A percentile compares a stretch with the other conserved stretches of the same genome.
Evolutionary conservation across 2,329 filamentous ascomycete genomes (phyloP).

Genomic region (Talaromyces sp.): DNA sequence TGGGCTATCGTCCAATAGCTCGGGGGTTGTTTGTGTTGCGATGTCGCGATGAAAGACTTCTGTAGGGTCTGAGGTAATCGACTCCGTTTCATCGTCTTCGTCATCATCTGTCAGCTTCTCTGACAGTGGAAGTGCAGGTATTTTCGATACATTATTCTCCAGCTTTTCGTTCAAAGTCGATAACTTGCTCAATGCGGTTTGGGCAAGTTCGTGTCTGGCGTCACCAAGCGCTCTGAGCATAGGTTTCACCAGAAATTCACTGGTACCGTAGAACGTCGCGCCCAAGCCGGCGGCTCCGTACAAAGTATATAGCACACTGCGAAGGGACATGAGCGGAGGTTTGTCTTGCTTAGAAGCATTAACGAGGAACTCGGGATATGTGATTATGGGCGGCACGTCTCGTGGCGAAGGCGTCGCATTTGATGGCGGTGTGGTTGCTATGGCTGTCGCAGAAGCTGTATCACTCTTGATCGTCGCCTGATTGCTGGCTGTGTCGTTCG

Average conservation of each 20-base stretch:
- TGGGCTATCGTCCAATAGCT: conserved; percentile 28
- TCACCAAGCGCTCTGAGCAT: conserved; percentile 56
- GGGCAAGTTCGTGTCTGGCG: conserved; percentile 58
- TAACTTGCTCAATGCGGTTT: conserved; percentile 53
- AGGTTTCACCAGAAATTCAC: conserved; percentile 59
- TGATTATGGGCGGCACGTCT: conserved; percentile 62
- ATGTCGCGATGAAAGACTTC: conserved; percentile 64
- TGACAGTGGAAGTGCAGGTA: conserved; percentile 39
- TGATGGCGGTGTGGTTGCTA: conserved; percentile 45
- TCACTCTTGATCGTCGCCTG: conserved; percentile 19
- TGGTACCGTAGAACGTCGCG: conserved; percentile 57
- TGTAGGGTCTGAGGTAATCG: conserved; percentile 57
- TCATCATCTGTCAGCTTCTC: conserved; percentile 27
- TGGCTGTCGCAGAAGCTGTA: conserved; percentile 37
- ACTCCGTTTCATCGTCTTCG: conserved; percentile 41
- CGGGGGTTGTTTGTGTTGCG: conserved; percentile 60
- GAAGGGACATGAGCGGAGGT: conserved; percentile 59
- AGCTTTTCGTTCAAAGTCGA: conserved; percentile 58
- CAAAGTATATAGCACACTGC: conserved; percentile 56
- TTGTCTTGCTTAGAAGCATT: conserved; percentile 43
- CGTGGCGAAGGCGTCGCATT: conserved; percentile 29
- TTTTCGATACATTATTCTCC: conserved; percentile 50
- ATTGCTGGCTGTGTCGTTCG: conserved; percentile 15
- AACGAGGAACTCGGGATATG: conserved; percentile 65
- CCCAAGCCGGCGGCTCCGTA: conserved; percentile 58